Evolutionary conservation across 225 moss, liverwort and hornwort species (phyloP).

Genomic region (Neckera pumila): DNA sequence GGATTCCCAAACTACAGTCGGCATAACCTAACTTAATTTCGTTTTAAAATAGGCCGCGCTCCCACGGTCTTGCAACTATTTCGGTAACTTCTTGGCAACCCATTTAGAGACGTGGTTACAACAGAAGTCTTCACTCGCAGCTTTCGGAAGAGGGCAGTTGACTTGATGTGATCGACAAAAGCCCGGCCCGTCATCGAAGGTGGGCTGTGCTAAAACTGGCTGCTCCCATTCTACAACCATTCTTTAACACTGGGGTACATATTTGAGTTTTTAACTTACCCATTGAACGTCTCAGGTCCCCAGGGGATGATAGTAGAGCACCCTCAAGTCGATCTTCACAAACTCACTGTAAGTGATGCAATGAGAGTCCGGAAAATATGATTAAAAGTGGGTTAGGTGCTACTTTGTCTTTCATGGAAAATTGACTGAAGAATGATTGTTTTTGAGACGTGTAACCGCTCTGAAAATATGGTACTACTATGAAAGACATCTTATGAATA

Average conservation of each 20-base stretch:
- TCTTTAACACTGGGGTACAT: neutral
- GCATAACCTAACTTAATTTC: too few species aligned
- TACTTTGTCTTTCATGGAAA: neutral
- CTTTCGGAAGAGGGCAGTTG: neutral
- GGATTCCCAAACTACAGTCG: neutral
- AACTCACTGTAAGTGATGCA: neutral
- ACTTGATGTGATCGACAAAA: neutral
- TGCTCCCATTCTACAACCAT: neutral
- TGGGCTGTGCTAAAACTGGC: neutral
- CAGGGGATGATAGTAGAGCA: neutral
- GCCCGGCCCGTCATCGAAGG: neutral
- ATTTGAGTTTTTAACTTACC: neutral
- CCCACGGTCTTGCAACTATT: neutral
- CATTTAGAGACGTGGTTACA: neutral
- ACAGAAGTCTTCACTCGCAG: neutral
- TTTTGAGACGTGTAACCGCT: rapidly evolving
- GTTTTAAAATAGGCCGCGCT: neutral
- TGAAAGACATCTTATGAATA: neutral
- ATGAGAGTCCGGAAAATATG: neutral
- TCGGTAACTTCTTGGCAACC: neutral
- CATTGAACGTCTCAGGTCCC: neutral
- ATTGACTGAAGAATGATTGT: neutral
- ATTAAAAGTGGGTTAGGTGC: neutral
- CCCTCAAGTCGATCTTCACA: neutral
- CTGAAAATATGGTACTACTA: neutral